These are phyloP conservation scores for Dryas drummondii DNA, from an alignment of 306 rosid genomes.

Conservation along the genomic window DNA sequence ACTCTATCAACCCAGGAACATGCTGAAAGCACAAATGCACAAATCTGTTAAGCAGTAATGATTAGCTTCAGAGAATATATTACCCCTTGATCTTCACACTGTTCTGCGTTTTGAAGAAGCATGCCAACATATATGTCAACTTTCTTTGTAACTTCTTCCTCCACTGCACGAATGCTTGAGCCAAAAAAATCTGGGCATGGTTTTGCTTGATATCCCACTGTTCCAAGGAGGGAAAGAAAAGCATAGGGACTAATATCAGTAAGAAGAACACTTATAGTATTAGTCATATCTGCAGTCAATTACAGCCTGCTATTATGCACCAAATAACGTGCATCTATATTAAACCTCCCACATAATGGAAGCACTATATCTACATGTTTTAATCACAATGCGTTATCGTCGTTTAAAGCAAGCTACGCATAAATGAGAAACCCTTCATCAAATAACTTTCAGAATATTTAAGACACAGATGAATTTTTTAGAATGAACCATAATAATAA, in stretches of 20 bases:
- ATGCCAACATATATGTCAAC: slow-evolving; percentile 54
- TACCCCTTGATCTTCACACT: slow-evolving; percentile 59
- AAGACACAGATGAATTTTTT: background rate
- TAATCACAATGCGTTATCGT: background rate
- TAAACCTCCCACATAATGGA: background rate
- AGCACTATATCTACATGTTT: background rate
- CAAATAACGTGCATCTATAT: background rate
- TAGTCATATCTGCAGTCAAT: too few relatives aligned
- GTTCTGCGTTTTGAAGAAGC: slow-evolving; percentile 51
- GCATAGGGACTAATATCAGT: background rate
- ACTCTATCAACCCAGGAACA: background rate
- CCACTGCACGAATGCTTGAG: slow-evolving; percentile 56
- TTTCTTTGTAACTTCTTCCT: slow-evolving; percentile 74
- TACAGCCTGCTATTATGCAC: background rate
- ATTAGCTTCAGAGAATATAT: slow-evolving; percentile 9
- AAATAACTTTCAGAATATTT: background rate
- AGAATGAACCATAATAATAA: background rate
- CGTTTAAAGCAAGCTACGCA: background rate
- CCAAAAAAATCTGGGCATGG: slow-evolving; percentile 58
- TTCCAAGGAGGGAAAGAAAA: slow-evolving; percentile 12
- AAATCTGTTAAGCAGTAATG: background rate
- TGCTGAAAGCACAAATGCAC: background rate
- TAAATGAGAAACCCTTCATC: background rate
- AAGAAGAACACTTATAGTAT: background rate
- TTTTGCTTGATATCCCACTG: slow-evolving; percentile 70